Evolutionary conservation across 2,329 filamentous ascomycete genomes (phyloP).

Genomic region (Xylaria sp.): DNA sequence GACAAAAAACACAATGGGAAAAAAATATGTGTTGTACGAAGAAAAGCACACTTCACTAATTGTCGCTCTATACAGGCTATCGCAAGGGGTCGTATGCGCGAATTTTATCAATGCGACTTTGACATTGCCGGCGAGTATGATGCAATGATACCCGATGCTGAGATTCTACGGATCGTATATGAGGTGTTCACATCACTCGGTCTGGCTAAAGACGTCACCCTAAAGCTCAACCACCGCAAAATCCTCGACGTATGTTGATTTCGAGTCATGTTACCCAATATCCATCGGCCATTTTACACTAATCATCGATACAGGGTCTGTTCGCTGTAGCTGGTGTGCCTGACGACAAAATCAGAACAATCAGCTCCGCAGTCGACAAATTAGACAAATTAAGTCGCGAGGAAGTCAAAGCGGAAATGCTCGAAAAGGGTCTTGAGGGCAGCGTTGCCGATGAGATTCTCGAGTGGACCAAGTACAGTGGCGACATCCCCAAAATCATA

Average conservation of each 20-base stretch:
- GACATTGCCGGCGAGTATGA: constrained; percentile 80
- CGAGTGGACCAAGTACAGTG: constrained; percentile 75
- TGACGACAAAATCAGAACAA: constrained; percentile 75
- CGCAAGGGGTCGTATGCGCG: constrained; percentile 79
- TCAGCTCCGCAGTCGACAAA: constrained; percentile 82
- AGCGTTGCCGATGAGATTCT: constrained; percentile 78
- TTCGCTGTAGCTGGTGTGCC: constrained; percentile 84
- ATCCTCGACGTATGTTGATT: constrained; percentile 66
- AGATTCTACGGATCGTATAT: constrained; percentile 74
- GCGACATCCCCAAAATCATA: constrained; percentile 69
- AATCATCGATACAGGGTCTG: constrained; percentile 58
- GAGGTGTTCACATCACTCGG: constrained; percentile 78
- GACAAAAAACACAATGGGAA: neutral
- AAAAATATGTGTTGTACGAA: neutral
- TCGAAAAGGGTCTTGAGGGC: constrained; percentile 74
- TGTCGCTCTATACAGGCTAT: constrained; percentile 56
- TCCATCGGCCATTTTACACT: neutral
- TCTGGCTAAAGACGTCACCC: constrained; percentile 73
- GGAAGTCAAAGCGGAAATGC: constrained; percentile 80
- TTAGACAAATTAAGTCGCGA: constrained; percentile 80
- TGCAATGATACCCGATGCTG: constrained; percentile 79
- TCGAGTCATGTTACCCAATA: neutral
- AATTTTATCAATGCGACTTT: constrained; percentile 85
- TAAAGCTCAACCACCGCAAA: constrained; percentile 84
- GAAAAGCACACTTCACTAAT: constrained; percentile 19